Evolutionary conservation across 257 asterid genomes (phyloP).

Genomic region (Rehmannia glutinosa): DNA sequence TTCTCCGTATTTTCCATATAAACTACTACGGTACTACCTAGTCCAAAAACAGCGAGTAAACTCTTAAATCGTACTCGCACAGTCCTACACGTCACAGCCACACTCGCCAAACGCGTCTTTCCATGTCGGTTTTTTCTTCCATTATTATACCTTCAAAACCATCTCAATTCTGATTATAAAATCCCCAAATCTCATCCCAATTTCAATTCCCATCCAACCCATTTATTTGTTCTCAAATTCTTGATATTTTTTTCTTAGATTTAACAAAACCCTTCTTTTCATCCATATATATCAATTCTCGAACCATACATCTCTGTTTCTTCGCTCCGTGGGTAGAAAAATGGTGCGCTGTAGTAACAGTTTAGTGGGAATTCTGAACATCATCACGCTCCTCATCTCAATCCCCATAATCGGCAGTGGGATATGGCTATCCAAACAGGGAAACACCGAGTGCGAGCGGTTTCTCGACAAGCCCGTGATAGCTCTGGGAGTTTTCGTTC

Average conservation of each 20-base stretch:
- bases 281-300: background rate
- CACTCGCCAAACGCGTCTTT: conserved; percentile 30
- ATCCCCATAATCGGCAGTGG: conserved; percentile 84
- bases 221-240: background rate
- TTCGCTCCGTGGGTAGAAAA: background rate
- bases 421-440: conserved; percentile 70
- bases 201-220: background rate
- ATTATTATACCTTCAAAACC: background rate
- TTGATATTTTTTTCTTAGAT: background rate
- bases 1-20: background rate
- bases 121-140: conserved; percentile 14
- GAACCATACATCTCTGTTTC: background rate
- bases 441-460: conserved; percentile 70
- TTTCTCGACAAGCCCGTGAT: conserved; percentile 76
- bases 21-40: background rate
- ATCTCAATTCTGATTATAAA: conserved; percentile 11
- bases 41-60: conserved; percentile 5
- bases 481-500: conserved; percentile 66
- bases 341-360: conserved; percentile 83
- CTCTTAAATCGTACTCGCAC: background rate
- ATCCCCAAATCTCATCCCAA: background rate
- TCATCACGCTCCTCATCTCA: conserved; percentile 57
- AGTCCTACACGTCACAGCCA: background rate
- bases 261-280: background rate
- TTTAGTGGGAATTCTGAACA: conserved; percentile 62